Evolutionary conservation across 23 red algal genomes (phyloP), one percentile per base, ranked within the genome.

Genomic region (Gracilaria domingensis): DNA sequence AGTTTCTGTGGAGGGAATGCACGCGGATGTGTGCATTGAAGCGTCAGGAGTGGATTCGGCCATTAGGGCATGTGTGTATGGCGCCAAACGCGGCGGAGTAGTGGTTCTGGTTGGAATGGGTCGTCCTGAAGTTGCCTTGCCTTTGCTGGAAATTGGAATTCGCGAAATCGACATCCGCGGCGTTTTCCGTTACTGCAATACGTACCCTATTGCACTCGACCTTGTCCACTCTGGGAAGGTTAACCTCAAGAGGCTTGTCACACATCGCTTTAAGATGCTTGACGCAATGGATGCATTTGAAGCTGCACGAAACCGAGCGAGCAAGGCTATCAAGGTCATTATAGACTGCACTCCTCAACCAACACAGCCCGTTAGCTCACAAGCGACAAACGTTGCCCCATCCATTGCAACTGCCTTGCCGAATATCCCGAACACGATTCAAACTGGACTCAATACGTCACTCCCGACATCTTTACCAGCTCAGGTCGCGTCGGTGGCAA

Each of bases 161-260:
- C 80, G 87, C 25, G 96, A 98, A 66, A 39, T 98, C 25, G 96
- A 98, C 32, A 33, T 95, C 2, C 66, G 88, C 39, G 88, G 92
- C 28, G 88, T 98, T 2, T 98, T 98, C 51, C 87, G 96, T 18
- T 95, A 98, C 50, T 80, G 82, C 83, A 92, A 98, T 56, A 93
- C 91, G 23, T 98, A 98, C 49, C 92, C 87, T 37, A 34, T 60
- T 35, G 92, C 91, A 13, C 42, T 95, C 12, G 84, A 79, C 14
- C 80, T 98, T 28, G 77, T 95, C 34, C 79, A 66, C 18, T 64
- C 65, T 14, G 92, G 87, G 13, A 80, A 85, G 30, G 80, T 93
- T 7, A 67, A 85, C 17, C 30, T 94, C 23, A 81, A 78, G 25
- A 66, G 81, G 79, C 88, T 98, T 30, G 86, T 98, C 8, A 95